These are phyloP conservation scores for Asterochloris erici DNA, from an alignment of 139 green algal species.

Conservation along the genomic window DNA sequence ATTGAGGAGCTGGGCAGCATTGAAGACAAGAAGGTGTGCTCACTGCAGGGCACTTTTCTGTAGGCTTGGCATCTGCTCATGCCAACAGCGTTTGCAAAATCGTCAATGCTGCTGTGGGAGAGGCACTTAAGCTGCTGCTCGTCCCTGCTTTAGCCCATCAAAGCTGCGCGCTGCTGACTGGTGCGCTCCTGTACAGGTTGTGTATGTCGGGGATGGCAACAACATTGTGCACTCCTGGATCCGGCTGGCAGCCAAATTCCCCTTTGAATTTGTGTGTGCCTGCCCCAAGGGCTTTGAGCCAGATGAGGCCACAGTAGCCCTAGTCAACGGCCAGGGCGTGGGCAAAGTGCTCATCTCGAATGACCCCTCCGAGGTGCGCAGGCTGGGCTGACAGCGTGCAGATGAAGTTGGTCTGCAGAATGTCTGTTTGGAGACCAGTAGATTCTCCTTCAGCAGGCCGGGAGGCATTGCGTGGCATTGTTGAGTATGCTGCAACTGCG, in stretches of 20 bases:
- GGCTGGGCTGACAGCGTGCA: background rate
- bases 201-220: constrained; percentile 98
- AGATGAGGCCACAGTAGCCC: constrained; percentile 77
- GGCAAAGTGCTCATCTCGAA: constrained; percentile 56
- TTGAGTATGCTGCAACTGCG: no score
- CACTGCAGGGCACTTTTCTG: background rate
- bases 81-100: background rate
- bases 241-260: constrained; percentile 77
- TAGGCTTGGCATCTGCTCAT: background rate
- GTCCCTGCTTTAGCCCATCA: background rate
- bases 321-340: constrained; percentile 49
- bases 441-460: no score
- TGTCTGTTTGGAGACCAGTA: no score
- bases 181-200: constrained; percentile 38
- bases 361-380: constrained; percentile 48
- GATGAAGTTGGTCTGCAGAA: no score
- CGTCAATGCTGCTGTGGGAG: background rate
- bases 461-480: no score
- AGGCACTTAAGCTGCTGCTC: background rate
- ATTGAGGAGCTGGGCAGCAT: constrained; percentile 64
- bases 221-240: constrained; percentile 99
- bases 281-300: constrained; percentile 93
- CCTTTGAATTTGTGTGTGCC: constrained; percentile 91
- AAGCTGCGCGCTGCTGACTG: background rate
- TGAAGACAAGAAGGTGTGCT: constrained; percentile 76